Base-by-base conservation (phyloP, 139 green algal species). In the Chlorella vulgaris region DNA sequence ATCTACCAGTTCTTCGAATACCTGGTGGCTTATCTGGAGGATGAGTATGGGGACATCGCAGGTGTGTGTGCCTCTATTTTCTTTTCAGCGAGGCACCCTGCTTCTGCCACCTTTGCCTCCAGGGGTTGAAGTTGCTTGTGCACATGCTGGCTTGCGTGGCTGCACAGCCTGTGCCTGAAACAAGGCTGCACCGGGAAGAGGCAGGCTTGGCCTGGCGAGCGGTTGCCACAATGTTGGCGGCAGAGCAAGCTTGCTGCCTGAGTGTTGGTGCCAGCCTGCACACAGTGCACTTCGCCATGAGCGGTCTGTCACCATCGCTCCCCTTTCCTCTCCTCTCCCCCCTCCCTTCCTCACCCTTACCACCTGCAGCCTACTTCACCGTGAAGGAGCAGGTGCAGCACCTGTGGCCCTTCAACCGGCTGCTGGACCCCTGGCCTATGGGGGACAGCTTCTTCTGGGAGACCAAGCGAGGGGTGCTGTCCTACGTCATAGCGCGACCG, bases 1-100 rank as follows among this genome's bases (percentile, higher is more conserved):
- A 96, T 99, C 76, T 98, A 98, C 86, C 36, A 71, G 13, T 99
- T 98, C 87, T 98, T 94, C 86, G 92, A 91, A 66, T 99, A 96
- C 84, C 87, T 98, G 36, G 91, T 97, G 70, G 91, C 89, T 28
- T 98, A 94, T 83, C 86, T 98, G 68, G 89, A 96, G 50, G 89
- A 92, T 60, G 89, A 93, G 78, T 90, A 94, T 24, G 92, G 92
- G 0, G 81, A 94, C 69, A 80, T 98, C 47, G 88, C 90, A 4
- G 73, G 73, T 79, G 73, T 7, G 61, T n/a, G n/a, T n/a, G n/a
- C n/a, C n/a, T n/a, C n/a, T n/a, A n/a, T n/a, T n/a, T n/a, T n/a
- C n/a, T n/a, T n/a, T n/a, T n/a, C n/a, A n/a, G n/a, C n/a, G n/a
- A n/a, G n/a, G n/a, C n/a, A n/a, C n/a, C n/a, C n/a, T n/a, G n/a